These are phyloP conservation scores for Aspergillus costaricaensis DNA, from an alignment of 2,329 filamentous ascomycete genomes.

Conservation along the genomic window DNA sequence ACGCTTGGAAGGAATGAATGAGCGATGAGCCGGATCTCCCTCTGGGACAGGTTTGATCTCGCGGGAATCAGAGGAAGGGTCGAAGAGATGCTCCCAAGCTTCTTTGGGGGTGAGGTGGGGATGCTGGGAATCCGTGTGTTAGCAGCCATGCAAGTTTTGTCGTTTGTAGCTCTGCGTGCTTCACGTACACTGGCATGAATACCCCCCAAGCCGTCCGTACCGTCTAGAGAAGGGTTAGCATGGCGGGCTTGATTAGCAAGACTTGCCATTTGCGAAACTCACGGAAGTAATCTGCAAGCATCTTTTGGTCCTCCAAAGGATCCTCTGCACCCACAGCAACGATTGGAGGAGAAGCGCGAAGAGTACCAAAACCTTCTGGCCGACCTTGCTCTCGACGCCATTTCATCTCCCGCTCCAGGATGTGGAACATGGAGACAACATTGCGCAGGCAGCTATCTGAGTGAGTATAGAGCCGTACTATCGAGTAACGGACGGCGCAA, in stretches of 20 bases:
- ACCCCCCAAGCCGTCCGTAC: conserved; percentile 73
- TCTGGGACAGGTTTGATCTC: conserved; percentile 51
- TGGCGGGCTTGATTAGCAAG: neutral
- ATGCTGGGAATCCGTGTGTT: conserved; percentile 51
- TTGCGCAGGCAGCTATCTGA: conserved; percentile 75
- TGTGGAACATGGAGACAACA: conserved; percentile 84
- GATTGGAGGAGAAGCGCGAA: conserved; percentile 74
- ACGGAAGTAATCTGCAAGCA: conserved; percentile 89
- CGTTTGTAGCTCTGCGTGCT: neutral
- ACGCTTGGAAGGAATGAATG: conserved; percentile 73
- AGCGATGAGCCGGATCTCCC: conserved; percentile 44
- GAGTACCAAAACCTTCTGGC: conserved; percentile 69
- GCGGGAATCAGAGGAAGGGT: conserved; percentile 44
- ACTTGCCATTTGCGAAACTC: conserved; percentile 37
- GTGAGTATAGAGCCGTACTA: neutral
- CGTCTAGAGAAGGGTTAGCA: conserved; percentile 56
- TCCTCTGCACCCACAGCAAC: conserved; percentile 85
- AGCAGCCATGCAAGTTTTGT: neutral
- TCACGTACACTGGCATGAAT: conserved; percentile 59
- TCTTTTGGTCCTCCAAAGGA: conserved; percentile 77
- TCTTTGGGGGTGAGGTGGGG: conserved; percentile 74
- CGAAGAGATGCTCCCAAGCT: conserved; percentile 71
- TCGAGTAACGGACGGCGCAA: neutral
- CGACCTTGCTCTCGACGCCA: conserved; percentile 74
- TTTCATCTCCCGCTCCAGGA: conserved; percentile 82